Evolutionary conservation across 371 early-diverging fungal species (phyloP).

Genomic region (Smittium mucronatum): DNA sequence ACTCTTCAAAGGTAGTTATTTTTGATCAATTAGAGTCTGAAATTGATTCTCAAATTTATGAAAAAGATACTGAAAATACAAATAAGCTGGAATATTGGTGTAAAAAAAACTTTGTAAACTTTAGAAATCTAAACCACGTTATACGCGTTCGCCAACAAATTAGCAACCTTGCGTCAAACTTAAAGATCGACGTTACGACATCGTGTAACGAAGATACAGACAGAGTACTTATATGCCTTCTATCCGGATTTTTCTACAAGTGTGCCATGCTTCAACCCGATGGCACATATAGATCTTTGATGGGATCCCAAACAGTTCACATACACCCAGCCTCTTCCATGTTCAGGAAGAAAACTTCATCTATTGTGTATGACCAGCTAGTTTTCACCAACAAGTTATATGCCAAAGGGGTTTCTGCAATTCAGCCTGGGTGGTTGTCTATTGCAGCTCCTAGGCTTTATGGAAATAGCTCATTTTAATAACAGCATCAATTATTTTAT

Average conservation of each 20-base stretch:
- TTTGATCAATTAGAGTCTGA: constrained; percentile 13
- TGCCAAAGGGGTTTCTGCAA: constrained; percentile 67
- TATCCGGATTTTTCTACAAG: constrained; percentile 83
- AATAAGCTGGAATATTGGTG: constrained; percentile 50
- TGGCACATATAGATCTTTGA: constrained; percentile 70
- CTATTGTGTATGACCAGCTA: constrained; percentile 85
- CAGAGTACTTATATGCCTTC: constrained; percentile 61
- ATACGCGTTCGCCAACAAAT: constrained; percentile 81
- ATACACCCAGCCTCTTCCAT: constrained; percentile 82
- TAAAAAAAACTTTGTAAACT: constrained; percentile 74
- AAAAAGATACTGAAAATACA: neutral
- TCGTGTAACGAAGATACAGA: constrained; percentile 61
- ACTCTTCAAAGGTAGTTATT: constrained; percentile 44
- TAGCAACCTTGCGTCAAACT: constrained; percentile 51
- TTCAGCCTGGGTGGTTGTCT: constrained; percentile 71
- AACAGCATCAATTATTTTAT: too few species aligned
- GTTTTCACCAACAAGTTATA: constrained; percentile 83
- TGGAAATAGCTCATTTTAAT: constrained; percentile 13
- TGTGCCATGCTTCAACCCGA: constrained; percentile 79
- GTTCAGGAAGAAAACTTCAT: constrained; percentile 60
- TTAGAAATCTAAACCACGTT: constrained; percentile 68
- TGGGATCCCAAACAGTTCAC: constrained; percentile 55
- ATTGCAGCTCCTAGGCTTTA: constrained; percentile 59
- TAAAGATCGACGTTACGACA: constrained; percentile 45
- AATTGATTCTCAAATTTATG: constrained; percentile 21